phyloP scores from a whole-genome alignment of 2,329 filamentous ascomycete genomes.

The Cercospora sojina region DNA sequence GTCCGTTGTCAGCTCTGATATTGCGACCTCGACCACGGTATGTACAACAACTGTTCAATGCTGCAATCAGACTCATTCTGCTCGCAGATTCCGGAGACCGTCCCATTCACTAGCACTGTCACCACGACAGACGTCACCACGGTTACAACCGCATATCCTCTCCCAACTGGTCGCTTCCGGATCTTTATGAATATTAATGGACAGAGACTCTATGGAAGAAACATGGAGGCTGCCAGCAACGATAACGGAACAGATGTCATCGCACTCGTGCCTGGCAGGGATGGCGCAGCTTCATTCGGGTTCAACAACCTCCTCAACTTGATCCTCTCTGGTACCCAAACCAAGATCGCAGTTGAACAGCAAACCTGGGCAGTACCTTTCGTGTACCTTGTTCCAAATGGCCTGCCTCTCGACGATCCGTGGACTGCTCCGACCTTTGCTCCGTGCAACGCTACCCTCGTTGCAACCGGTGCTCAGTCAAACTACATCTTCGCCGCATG shows the following conservation, averaged over 20 bases:
- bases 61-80: background rate
- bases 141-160: slow-evolving; percentile 6
- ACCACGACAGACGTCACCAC: slow-evolving; percentile 1
- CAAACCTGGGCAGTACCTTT: slow-evolving; percentile 5
- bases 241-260: slow-evolving; percentile 10
- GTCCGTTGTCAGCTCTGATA: background rate
- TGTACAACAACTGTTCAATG: background rate
- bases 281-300: background rate
- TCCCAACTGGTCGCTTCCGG: slow-evolving; percentile 6
- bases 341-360: slow-evolving; percentile 11
- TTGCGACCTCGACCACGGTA: slow-evolving; percentile 5
- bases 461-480: background rate
- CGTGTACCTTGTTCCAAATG: slow-evolving; percentile 2
- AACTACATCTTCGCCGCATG: slow-evolving; percentile 9
- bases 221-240: slow-evolving; percentile 5
- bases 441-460: slow-evolving; percentile 2
- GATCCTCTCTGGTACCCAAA: slow-evolving; percentile 6
- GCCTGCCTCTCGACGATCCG: background rate
- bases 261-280: background rate
- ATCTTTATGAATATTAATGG: slow-evolving; percentile 1
- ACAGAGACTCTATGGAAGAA: slow-evolving; percentile 11
- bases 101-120: slow-evolving; percentile 1
- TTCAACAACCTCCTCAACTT: slow-evolving; percentile 9
- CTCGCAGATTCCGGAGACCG: background rate
- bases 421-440: slow-evolving; percentile 11